Evolutionary conservation across 192 early-diverging fungal species (phyloP).

Genomic region (Phlyctochytrium planicorne): DNA sequence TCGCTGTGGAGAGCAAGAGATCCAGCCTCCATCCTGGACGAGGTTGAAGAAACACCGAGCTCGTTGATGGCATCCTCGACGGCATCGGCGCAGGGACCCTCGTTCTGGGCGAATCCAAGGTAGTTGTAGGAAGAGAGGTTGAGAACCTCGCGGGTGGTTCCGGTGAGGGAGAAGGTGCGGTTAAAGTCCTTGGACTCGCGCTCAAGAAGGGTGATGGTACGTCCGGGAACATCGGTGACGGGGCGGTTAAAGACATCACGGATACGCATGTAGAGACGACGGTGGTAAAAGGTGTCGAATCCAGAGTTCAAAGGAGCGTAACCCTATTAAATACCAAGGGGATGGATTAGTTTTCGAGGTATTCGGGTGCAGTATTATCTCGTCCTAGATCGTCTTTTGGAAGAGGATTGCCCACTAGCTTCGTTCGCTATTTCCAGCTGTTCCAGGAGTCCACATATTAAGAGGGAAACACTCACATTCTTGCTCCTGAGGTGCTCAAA

Average conservation of each 20-base stretch:
- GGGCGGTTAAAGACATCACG: conserved; percentile 94
- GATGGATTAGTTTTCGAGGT: neutral
- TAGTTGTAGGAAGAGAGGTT: conserved; percentile 98
- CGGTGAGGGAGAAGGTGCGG: conserved; percentile 82
- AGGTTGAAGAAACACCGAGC: conserved; percentile 69
- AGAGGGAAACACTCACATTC: conserved; percentile 34
- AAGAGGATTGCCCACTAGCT: no score
- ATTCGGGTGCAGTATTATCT: no score
- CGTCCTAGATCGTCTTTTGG: neutral
- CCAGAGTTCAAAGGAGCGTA: conserved; percentile 92
- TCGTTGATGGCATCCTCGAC: conserved; percentile 75
- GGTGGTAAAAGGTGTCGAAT: conserved; percentile 95
- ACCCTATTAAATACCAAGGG: conserved; percentile 49
- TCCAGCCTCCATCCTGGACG: conserved; percentile 74
- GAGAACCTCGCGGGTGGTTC: conserved; percentile 72
- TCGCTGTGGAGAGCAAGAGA: conserved; percentile 67
- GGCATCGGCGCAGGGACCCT: conserved; percentile 92
- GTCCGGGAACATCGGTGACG: conserved; percentile 88
- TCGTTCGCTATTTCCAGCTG: no score
- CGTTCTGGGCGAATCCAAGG: conserved; percentile 90
- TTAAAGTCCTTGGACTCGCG: conserved; percentile 84
- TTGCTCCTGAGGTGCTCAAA: conserved; percentile 62
- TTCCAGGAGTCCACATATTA: no score
- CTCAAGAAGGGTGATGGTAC: conserved; percentile 82
- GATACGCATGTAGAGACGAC: conserved; percentile 84